A percentile compares a stretch with the other conserved stretches of the same genome.
Conservation (phyloP, 257 asterid species). For the Avicennia marina region DNA sequence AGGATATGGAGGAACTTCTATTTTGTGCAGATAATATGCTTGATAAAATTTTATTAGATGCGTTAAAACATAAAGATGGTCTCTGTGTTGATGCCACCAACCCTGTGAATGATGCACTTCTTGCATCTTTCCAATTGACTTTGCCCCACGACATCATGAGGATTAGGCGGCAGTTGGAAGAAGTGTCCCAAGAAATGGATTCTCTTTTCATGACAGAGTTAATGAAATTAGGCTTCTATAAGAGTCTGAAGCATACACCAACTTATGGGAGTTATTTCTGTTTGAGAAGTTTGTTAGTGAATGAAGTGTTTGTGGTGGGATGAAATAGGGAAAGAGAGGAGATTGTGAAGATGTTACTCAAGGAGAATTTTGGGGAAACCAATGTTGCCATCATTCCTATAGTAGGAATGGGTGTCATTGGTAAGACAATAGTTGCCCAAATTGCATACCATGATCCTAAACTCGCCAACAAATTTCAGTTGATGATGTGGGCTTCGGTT, state of each 20-base stretch:
- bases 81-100: neutral
- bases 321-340: constrained; percentile 22
- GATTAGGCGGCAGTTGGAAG: constrained; percentile 21
- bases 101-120: constrained; percentile 18
- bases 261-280: neutral
- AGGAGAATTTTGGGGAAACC: neutral
- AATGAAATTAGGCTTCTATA: neutral
- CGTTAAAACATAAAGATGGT: neutral
- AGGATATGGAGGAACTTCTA: constrained; percentile 20
- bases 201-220: constrained; percentile 21
- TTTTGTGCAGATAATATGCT: constrained; percentile 32
- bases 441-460: constrained; percentile 14
- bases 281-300: constrained; percentile 25
- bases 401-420: constrained; percentile 42
- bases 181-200: constrained; percentile 30
- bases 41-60: constrained; percentile 22
- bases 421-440: constrained; percentile 33
- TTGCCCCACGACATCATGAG: constrained; percentile 22
- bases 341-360: constrained; percentile 15
- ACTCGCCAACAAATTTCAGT: neutral
- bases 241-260: neutral
- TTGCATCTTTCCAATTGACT: constrained; percentile 21
- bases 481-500: constrained; percentile 33
- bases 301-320: constrained; percentile 22
- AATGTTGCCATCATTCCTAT: constrained; percentile 29